Base-by-base conservation (phyloP, 2,329 filamentous ascomycete species). In the Colletotrichum melonis region DNA sequence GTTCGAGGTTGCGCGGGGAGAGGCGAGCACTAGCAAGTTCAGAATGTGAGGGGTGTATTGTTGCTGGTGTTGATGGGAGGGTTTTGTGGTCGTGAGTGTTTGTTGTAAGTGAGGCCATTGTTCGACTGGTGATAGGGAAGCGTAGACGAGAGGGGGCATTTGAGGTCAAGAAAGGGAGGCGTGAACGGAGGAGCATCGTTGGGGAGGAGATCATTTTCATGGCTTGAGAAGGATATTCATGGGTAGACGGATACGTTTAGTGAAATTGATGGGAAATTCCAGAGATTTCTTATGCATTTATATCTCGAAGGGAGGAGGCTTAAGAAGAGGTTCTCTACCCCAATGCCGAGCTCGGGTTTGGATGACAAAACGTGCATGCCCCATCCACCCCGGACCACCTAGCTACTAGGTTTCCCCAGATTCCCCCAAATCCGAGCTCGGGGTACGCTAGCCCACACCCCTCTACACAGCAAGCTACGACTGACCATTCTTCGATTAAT, bases 1-100 rank as follows among this genome's bases (percentile, higher is more conserved):
- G 83, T 75, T 92, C 89, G 1, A 92, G 81, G 70, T 90, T 91
- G 26, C 83, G 81, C 11, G 85, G 81, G 11, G 78, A 78, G 0
- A 91, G 65, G 7, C n/a, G 22, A 9, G 16, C 24, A 30, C 55
- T 56, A 12, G 42, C 59, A 1, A 73, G 16, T 46, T 73, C 70
- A 55, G 42, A 16, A 2, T 60, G 52, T 3, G 86, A 86, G 52
- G 85, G 84, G 6, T 60, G 76, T 57, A 84, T 74, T 11, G 80
- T 63, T 28, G 58, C 75, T 5, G 76, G 76, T 12, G 66, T 67
- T 57, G 59, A 14, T 65, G 63, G 49, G 19, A 49, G 42, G 42
- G 1, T 7, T 4, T n/a, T 1, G 38, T 42, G 14, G 38, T 42
- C 42, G 42, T 16, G 54, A 16, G 65, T 8, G 64, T 68, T n/a